A percentile compares a stretch with the other conserved stretches of the same genome.
These are phyloP conservation scores for Exophiala phaeomuriformis DNA, from an alignment of 2,329 filamentous ascomycete species.

Conservation along the genomic window DNA sequence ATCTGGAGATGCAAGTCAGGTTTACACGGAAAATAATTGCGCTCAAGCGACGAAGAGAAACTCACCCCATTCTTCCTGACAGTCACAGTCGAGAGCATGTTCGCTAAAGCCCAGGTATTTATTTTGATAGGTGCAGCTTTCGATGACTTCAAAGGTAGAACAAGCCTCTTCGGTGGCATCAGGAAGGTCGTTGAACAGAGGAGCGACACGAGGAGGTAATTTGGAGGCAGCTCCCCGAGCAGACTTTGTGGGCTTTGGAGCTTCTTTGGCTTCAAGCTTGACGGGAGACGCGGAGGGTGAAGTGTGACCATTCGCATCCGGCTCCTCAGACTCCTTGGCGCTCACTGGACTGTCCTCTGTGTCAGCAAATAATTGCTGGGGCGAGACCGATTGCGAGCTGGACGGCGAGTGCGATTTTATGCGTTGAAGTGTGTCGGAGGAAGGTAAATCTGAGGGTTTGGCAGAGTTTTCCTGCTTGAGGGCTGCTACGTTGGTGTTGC, in stretches of 20 bases:
- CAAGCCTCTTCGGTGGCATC: constrained; percentile 72
- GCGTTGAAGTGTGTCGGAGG: constrained; percentile 11
- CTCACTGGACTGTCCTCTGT: constrained; percentile 7
- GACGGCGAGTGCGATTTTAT: constrained; percentile 25
- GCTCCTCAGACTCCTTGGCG: constrained; percentile 43
- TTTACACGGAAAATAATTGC: neutral
- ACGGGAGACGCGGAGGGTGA: constrained; percentile 51
- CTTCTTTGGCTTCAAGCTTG: constrained; percentile 47
- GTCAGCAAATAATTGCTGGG: constrained; percentile 8
- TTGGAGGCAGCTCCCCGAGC: constrained; percentile 69
- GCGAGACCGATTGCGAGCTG: constrained; percentile 16
- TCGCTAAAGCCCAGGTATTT: constrained; percentile 88
- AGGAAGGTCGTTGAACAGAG: constrained; percentile 65
- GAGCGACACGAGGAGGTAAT: constrained; percentile 53
- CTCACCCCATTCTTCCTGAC: constrained; percentile 90
- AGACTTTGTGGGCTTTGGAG: constrained; percentile 61
- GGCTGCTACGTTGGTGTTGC: constrained; percentile 13
- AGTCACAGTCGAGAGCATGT: constrained; percentile 92
- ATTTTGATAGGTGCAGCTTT: constrained; percentile 81
- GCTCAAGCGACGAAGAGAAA: neutral
- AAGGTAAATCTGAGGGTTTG: constrained; percentile 21
- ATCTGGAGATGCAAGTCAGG: constrained; percentile 38
- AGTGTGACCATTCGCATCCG: constrained; percentile 46
- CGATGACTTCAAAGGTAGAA: constrained; percentile 69
- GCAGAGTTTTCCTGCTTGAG: constrained; percentile 21